A percentile compares a stretch with the other conserved stretches of the same genome.
Evolutionary conservation across 768 basidiomycete species (phyloP).

Genomic region (Polyporus arcularius): DNA sequence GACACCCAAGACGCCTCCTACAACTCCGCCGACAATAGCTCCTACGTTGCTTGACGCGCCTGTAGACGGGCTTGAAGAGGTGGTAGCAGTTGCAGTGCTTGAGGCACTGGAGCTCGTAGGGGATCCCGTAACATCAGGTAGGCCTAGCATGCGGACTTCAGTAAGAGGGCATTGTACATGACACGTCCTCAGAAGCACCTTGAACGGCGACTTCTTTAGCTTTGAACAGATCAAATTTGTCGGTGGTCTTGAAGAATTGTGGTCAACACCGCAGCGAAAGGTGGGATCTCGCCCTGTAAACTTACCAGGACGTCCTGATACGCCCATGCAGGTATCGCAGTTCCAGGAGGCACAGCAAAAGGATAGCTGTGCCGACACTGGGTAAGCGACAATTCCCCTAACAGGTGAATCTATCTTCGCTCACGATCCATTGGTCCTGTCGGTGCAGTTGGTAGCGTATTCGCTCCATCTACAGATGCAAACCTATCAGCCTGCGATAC

Average conservation of each 20-base stretch:
- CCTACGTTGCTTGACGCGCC: background rate
- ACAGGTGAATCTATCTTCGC: background rate
- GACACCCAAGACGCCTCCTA: background rate
- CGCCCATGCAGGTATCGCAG: constrained; percentile 5
- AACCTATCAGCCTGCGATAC: too few species aligned
- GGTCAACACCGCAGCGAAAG: too few species aligned
- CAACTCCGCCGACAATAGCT: background rate
- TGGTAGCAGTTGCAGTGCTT: background rate
- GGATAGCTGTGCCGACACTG: background rate
- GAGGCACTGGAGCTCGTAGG: background rate
- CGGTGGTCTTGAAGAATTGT: too few species aligned
- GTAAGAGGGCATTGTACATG: too few species aligned
- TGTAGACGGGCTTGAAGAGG: background rate
- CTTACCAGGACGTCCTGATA: background rate
- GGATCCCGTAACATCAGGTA: background rate
- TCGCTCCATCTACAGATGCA: too few species aligned
- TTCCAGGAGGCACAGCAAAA: background rate
- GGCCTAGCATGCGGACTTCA: too few species aligned
- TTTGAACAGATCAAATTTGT: too few species aligned
- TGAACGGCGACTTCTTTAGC: too few species aligned
- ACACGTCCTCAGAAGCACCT: too few species aligned
- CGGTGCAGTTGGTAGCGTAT: too few species aligned
- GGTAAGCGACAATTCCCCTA: background rate
- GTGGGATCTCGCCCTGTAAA: too few species aligned
- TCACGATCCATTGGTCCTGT: too few species aligned